Evolutionary conservation across 352 stramenopile genomes (phyloP), one percentile per base, ranked within the genome.

Genomic region (Globisporangium cylindrosporum): DNA sequence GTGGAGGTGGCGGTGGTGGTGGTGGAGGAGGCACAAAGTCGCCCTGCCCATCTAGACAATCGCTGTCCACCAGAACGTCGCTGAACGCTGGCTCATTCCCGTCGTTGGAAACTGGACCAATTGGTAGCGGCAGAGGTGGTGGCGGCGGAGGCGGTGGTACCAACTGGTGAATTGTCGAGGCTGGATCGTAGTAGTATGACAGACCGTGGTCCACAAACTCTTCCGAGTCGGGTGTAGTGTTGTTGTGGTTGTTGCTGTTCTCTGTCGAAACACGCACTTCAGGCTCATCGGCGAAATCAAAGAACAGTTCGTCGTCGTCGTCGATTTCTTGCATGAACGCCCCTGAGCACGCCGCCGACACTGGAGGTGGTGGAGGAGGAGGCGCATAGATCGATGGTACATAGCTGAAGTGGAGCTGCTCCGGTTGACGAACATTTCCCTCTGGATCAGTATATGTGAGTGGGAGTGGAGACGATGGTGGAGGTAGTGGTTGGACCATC

Each of bases 311-410:
- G 43, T 83, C 74, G 36, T 81, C 79, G 36, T 84, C 81, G 6
- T 85, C 74, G 56, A 89, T 84, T 70, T 89, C 81, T 43, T 89
- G 77, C 81, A 89, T 89, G 68, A 89, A 89, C 1, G 81, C 81
- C 1, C 79, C 81, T 0, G 72, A 66, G 57, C 43, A 66, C 1
- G 27, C 38, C 36, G 51, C 14, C 3, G 36, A 49, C 8, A 32
- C 6, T n/a, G 41, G 29, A 22, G 38, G 64, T 12, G 71, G 67
- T 25, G 64, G 59, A 53, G 71, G 62, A 3, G 72, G 68, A 1
- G 67, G 51, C 9, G 58, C 22, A 49, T 29, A 60, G 29, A 27
- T 15, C 60, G 41, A 7, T 7, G 27, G 15, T 3, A 46, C 55
- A 18, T 59, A 59, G 6, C 25, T 14, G 14, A 59, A 34, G 12